Base-by-base conservation (phyloP, 768 basidiomycete species). In the button mushroom (Agaricus bisporus) region DNA sequence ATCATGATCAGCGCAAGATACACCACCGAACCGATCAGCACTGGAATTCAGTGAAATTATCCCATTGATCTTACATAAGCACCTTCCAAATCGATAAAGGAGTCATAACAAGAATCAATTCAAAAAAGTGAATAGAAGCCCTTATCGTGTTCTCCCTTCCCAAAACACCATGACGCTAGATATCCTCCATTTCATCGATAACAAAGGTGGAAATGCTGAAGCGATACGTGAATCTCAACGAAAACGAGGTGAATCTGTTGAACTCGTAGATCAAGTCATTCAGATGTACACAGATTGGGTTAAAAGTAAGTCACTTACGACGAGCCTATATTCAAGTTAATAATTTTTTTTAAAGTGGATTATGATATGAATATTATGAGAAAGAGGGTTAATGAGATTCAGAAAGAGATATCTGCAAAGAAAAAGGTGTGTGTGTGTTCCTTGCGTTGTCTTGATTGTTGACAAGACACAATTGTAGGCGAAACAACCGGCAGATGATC, bases 261-360 rank as follows among this genome's bases (percentile, higher is more conserved):
- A 94, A 68, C 68, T 97, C 60, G 95, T 98, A 14, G 94, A 98
- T 69, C 92, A 98, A 68, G 81, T 98, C 55, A 85, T 98, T 55
- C 81, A 82, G 63, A 85, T 95, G 83, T 97, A 98, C 63, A 70
- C 79, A 9, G 89, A 93, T 60, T 98, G 95, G 93, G 91, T 92
- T 49, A 90, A 92, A 70, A 84, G 97, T 97, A 66, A 65, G n/a
- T n/a, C n/a, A n/a, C n/a, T n/a, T n/a, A n/a, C n/a, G n/a, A n/a
- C n/a, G n/a, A n/a, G n/a, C n/a, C n/a, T n/a, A n/a, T n/a, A n/a
- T n/a, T n/a, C n/a, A n/a, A n/a, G n/a, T n/a, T n/a, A n/a, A n/a
- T n/a, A n/a, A n/a, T n/a, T n/a, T n/a, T n/a, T n/a, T 39, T 26
- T 37, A n/a, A 62, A 98, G 95, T 88, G 79, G 88, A 94, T 62